A percentile compares a stretch with the other conserved stretches of the same genome.
These are phyloP conservation scores for Trichoderma gamsii DNA, from an alignment of 495 filamentous ascomycete genomes.

Conservation along the genomic window DNA sequence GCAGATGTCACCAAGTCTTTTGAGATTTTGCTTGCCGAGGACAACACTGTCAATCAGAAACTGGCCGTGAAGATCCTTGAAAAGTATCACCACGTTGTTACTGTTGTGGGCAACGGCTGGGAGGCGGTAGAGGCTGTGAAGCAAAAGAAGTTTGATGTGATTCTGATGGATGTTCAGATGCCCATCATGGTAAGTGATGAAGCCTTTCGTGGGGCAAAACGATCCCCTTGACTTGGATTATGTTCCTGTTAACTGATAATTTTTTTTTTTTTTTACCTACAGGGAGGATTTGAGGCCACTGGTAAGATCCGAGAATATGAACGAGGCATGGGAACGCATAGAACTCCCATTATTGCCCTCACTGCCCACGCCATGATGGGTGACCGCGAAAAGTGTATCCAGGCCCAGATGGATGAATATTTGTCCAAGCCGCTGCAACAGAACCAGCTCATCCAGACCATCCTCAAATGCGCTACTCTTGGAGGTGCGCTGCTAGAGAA, in stretches of 20 bases:
- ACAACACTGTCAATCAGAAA: constrained; percentile 96
- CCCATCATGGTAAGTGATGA: constrained; percentile 76
- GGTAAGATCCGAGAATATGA: constrained; percentile 96
- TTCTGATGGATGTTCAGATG: constrained; percentile 99
- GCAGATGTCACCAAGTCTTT: constrained; percentile 94
- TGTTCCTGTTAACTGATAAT: no score
- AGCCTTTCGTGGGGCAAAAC: background rate
- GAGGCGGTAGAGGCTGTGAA: constrained; percentile 88
- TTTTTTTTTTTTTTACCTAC: no score
- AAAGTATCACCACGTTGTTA: constrained; percentile 95
- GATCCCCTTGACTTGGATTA: background rate
- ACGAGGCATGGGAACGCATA: constrained; percentile 62
- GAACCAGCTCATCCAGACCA: constrained; percentile 97
- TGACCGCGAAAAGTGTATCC: constrained; percentile 95
- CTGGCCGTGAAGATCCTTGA: constrained; percentile 95
- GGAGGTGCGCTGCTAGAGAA: constrained; percentile 80
- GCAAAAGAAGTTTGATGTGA: constrained; percentile 87
- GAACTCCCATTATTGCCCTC: constrained; percentile 93
- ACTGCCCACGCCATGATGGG: constrained; percentile 99
- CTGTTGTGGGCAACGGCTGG: constrained; percentile 89
- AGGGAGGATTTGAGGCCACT: constrained; percentile 96
- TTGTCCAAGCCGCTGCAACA: constrained; percentile 96
- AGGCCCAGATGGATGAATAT: constrained; percentile 99
- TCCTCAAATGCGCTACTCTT: constrained; percentile 89
- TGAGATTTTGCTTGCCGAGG: constrained; percentile 91